phyloP scores from a whole-genome alignment of 208 protist genomes.

The Trypanosoma caninum region DNA sequence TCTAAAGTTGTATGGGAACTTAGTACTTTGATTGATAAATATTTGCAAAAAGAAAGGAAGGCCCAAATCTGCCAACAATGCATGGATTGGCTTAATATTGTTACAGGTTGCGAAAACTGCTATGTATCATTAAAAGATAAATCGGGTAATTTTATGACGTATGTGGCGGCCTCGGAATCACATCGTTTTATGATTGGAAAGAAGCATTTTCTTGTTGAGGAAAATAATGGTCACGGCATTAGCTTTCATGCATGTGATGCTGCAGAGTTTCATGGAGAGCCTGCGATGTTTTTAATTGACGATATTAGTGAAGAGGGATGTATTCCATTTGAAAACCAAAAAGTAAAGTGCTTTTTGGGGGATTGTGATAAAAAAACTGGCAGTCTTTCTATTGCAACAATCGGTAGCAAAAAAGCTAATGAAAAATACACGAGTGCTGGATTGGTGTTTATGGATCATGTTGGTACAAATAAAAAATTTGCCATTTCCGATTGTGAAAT shows the following conservation, averaged over 20 bases:
- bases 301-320: conserved; percentile 22
- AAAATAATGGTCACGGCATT: conserved; percentile 27
- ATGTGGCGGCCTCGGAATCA: conserved; percentile 36
- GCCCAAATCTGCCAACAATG: conserved; percentile 41
- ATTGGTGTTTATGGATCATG: conserved; percentile 42
- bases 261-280: conserved; percentile 2
- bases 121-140: conserved; percentile 34
- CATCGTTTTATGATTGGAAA: conserved; percentile 44
- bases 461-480: conserved; percentile 40
- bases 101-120: conserved; percentile 37
- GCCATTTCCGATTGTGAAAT: conserved; percentile 35
- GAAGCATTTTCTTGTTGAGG: conserved; percentile 21
- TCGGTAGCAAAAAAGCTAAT: conserved; percentile 23
- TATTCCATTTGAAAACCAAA: conserved; percentile 17
- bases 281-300: conserved; percentile 14
- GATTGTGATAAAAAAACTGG: conserved; percentile 37
- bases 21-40: conserved; percentile 7
- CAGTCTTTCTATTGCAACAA: conserved; percentile 25
- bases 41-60: conserved; percentile 20
- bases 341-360: conserved; percentile 26
- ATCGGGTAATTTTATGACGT: conserved; percentile 14
- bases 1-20: conserved; percentile 29
- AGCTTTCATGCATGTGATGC: conserved; percentile 28
- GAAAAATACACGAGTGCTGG: conserved; percentile 26
- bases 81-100: conserved; percentile 45